Evolutionary conservation across 331 rosid species (phyloP).

Genomic region (Acacia concinna): DNA sequence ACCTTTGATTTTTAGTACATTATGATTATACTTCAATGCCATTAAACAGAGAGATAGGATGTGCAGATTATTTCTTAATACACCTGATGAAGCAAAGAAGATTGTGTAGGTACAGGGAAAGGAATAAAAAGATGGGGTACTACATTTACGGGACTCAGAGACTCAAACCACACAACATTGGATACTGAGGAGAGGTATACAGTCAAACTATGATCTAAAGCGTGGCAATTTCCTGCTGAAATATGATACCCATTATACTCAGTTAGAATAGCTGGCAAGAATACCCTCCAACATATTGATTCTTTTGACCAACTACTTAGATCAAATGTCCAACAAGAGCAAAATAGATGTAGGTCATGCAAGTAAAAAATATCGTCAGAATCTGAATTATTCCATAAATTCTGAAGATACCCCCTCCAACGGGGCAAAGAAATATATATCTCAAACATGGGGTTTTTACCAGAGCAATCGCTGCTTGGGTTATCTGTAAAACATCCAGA

Average conservation of each 20-base stretch:
- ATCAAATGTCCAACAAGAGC: constrained; percentile 7
- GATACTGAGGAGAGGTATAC: background rate
- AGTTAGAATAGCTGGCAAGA: constrained; percentile 9
- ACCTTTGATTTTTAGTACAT: background rate
- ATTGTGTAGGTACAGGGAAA: background rate
- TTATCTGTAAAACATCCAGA: constrained; percentile 87
- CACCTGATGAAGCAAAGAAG: constrained; percentile 4
- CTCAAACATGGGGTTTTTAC: constrained; percentile 52
- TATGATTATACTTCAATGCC: background rate
- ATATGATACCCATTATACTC: constrained; percentile 11
- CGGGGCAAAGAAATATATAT: constrained; percentile 4
- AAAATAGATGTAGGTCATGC: constrained; percentile 14
- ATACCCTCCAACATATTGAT: constrained; percentile 15
- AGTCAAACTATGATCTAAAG: constrained; percentile 24
- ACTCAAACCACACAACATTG: background rate
- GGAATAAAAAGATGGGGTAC: background rate
- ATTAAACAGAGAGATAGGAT: background rate
- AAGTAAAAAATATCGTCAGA: background rate
- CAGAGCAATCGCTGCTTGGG: constrained; percentile 90
- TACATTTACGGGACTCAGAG: background rate
- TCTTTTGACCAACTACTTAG: constrained; percentile 5
- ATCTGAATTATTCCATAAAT: background rate
- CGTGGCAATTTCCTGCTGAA: constrained; percentile 19
- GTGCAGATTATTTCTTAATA: background rate
- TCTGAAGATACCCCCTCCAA: background rate